These are phyloP conservation scores for Poa pratensis DNA, from an alignment of 176 grass and related monocot genomes.

Conservation along the genomic window DNA sequence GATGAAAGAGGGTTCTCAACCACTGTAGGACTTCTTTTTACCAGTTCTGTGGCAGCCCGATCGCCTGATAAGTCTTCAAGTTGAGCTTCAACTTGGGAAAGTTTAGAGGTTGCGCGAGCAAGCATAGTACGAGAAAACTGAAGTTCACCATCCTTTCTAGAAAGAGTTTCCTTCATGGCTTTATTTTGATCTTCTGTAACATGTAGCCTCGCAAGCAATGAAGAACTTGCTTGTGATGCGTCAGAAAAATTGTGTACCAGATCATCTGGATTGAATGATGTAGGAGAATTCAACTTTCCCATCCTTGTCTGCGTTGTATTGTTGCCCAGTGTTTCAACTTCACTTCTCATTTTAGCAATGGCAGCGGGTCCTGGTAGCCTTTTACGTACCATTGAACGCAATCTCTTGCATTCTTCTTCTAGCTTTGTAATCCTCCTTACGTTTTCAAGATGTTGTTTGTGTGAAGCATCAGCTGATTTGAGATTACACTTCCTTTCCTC, in stretches of 20 bases:
- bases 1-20: conserved; percentile 57
- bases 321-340: conserved; percentile 66
- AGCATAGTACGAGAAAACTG: conserved; percentile 64
- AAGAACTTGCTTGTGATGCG: conserved; percentile 47
- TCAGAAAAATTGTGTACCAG: conserved; percentile 38
- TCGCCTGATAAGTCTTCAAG: conserved; percentile 64
- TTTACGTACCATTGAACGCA: conserved; percentile 88
- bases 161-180: conserved; percentile 80
- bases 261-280: conserved; percentile 33
- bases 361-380: conserved; percentile 82
- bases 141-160: conserved; percentile 71
- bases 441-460: conserved; percentile 83
- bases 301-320: conserved; percentile 36
- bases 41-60: conserved; percentile 36
- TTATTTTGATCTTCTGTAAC: conserved; percentile 80
- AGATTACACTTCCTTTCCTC: conserved; percentile 86
- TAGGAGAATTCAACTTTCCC: conserved; percentile 43
- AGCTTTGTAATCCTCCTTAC: conserved; percentile 87
- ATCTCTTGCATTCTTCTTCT: conserved; percentile 89
- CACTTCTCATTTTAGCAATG: conserved; percentile 97
- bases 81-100: conserved; percentile 74
- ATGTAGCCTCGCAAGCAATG: conserved; percentile 71
- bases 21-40: conserved; percentile 49
- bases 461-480: conserved; percentile 84
- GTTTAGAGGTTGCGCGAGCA: conserved; percentile 62